Evolutionary conservation across 495 filamentous ascomycete species (phyloP), one percentile per base, ranked within the genome.

Genomic region (Xylaria intraflava): DNA sequence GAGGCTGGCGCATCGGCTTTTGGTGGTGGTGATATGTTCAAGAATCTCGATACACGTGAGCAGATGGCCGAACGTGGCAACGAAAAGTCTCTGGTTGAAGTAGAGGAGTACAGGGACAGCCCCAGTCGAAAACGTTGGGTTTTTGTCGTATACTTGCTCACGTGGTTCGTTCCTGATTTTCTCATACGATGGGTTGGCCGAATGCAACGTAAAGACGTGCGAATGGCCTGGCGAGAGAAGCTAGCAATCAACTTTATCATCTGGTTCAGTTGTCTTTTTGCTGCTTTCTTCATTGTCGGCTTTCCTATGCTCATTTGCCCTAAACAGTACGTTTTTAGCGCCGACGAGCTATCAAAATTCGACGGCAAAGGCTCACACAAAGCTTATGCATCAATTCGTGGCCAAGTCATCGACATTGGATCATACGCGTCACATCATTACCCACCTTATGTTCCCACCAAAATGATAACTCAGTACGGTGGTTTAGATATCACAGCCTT

Each of bases 171-270:
- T 38, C 93, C 93, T 17, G 88, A 95, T 66, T 87, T 96, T 60
- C 61, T 84, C 40, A 89, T 96, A 69, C 78, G 83, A 43, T 78
- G 76, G 63, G 51, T 94, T 49, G 91, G 91, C 14, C 80, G 88
- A 14, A 96, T 96, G 85, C 83, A 85, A 59, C 85, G 93, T 42
- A 92, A 92, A 66, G 93, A 98, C 64, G 82, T 98, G n/a, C 87
- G 89, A 40, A 77, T 84, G 57, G 93, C 93, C 2, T 98, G 93
- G 93, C 81, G 93, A 55, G 93, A 98, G 66, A 98, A 98, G 77
- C 69, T 97, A 51, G 93, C 93, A 30, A 99, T 99, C 78, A 99
- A 99, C 75, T 70, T 97, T 58, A 80, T 97, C 69, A 99, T 99
- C 65, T 99, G 93, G 93, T 78, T 92, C 55, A 78, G 76, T 61